Base-by-base conservation (phyloP, 73 alveolate genomes). In the Tetrahymena borealis region DNA sequence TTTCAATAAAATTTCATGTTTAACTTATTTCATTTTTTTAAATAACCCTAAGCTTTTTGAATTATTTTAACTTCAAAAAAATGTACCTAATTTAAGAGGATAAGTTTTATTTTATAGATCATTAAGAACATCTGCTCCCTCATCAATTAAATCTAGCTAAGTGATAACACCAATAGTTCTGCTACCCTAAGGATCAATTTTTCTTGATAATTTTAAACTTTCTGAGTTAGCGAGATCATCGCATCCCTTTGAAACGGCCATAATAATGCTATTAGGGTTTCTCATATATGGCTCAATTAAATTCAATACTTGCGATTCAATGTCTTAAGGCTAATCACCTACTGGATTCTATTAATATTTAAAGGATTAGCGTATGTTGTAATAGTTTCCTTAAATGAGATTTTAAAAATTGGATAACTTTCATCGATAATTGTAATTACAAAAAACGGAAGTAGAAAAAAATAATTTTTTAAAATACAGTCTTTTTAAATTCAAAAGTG, bases 91-190 rank as follows among this genome's bases (percentile, higher is more conserved):
- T 78, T 97, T 96, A 16, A 98, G 94, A 4, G 99, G 99, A 94
- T 98, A 98, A 33, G 96, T 96, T 90, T 97, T 96, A 15, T 99
- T 99, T 40, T 94, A 95, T 33, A 99, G 98, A 78, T 97, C 97
- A 60, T 98, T 98, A 36, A 96, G 90, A 79, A 99, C 98, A 92
- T 98, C 97, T 60, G 99, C 94, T 39, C 98, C 99, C 38, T 98
- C 98, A 78, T 97, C 99, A 98, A 98, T 97, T 36, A 98, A 60
- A 94, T 98, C 99, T 77, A 98, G 91, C 91, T 98, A 96, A 32
- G 99, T 98, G 39, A 98, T 94, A n/a, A 98, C 99, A 4, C 99
- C 98, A n/a, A 97, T 94, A 15, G 99, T 98, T 91, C 99, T 95
- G 41, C 92, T 95, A 10, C 99, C 98, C 33, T 96, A 90, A 0